Evolutionary conservation across 805 yeast genomes (phyloP), one percentile per base, ranked within the genome.

Genomic region (Saccharomycopsis javanensis): DNA sequence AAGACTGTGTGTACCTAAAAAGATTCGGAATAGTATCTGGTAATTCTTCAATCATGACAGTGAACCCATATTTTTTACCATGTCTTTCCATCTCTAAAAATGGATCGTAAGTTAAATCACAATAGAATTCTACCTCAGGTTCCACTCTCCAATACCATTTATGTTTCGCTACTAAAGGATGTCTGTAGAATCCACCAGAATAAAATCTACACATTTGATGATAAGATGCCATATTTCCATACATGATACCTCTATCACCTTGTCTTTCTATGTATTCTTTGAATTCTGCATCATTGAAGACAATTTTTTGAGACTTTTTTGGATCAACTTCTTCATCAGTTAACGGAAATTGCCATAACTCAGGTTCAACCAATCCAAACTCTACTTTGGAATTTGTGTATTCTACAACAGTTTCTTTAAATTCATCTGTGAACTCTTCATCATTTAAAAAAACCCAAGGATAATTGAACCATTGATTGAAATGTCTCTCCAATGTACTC

Each of bases 101-200:
- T 13, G 97, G 96, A 70, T 92, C 98, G 70, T 91, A 89, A 0
- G 96, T 85, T 56, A 90, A 70, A 68, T 92, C 97, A 71, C 99
- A 92, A 68, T 77, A 89, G 67, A 88, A 89, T 62, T 87, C 84
- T 45, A 92, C 94, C 62, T 86, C 86, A 2, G 98, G 98, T 69
- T 94, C 99, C 11, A 94, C 89, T 57, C 98, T 77, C 97, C 97
- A 91, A 71, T 90, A 92, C 95, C 96, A 92, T 60, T 90, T 89
- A 57, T 82, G 77, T 59, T 81, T 77, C 54, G 70, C 70, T 48
- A 92, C 84, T 61, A 88, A 67, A 5, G 86, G 86, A 68, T 92
- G 97, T 59, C 83, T 80, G 71, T 80, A 88, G 66, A 92, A 92
- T 57, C 76, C 75, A 1, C 96, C 96, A 0, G 95, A 82, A 67